A percentile compares a stretch with the other conserved stretches of the same genome.
Conservation (phyloP, 495 filamentous ascomycete species). For the Aspergillus homomorphus region DNA sequence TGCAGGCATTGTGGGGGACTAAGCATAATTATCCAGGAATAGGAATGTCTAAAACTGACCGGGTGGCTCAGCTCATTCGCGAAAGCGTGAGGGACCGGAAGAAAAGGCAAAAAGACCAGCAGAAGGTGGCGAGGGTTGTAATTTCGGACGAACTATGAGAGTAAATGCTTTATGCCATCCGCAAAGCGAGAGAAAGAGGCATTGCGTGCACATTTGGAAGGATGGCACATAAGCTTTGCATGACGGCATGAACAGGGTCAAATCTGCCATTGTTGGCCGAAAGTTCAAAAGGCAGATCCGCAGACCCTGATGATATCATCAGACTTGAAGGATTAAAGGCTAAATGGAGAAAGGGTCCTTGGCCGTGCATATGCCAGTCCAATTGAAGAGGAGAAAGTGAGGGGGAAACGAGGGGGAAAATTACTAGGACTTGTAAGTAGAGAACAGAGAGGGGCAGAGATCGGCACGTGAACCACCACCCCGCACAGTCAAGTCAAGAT, state of each 20-base stretch:
- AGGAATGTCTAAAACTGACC: not conserved
- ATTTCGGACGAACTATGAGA: too few species aligned
- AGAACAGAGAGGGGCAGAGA: too few species aligned
- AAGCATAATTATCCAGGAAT: not conserved
- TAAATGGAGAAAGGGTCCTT: not conserved
- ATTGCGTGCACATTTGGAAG: too few species aligned
- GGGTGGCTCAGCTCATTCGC: not conserved
- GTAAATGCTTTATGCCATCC: too few species aligned
- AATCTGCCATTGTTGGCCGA: not conserved
- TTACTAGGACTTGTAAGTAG: too few species aligned
- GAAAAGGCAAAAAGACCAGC: not conserved
- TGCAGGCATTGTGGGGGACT: not conserved
- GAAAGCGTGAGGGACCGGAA: not conserved
- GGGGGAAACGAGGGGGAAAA: too few species aligned
- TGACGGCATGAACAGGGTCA: not conserved
- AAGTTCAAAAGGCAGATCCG: not conserved
- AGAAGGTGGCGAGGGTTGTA: too few species aligned
- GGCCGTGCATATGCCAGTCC: not conserved
- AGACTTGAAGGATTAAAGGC: not conserved
- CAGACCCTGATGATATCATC: not conserved
- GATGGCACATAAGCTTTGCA: not conserved
- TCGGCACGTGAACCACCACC: too few species aligned
- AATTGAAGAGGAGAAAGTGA: too few species aligned
- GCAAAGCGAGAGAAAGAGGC: too few species aligned
- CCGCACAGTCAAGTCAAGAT: too few species aligned